Percentiles rank a stretch among this genome's conserved stretches.
phyloP scores from a whole-genome alignment of 495 filamentous ascomycete species.

The Rhypophila decipiens region DNA sequence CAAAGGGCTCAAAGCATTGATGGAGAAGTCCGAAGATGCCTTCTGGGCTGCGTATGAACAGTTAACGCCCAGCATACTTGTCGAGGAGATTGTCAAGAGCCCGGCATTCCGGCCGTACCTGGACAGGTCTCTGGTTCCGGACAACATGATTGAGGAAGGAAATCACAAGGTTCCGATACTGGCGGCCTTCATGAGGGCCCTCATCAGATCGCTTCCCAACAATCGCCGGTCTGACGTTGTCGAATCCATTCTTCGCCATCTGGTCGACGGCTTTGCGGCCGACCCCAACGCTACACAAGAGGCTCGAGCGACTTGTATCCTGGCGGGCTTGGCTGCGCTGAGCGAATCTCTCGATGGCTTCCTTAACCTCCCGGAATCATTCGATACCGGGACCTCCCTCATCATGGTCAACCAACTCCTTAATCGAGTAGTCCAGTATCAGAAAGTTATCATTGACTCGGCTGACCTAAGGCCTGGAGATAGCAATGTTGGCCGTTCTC shows the following conservation, averaged over 20 bases:
- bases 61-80: conserved; percentile 64
- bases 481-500: conserved; percentile 34
- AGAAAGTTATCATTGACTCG: conserved; percentile 36
- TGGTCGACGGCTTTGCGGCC: conserved; percentile 60
- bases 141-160: conserved; percentile 48
- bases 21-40: conserved; percentile 65
- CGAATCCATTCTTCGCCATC: conserved; percentile 59
- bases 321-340: conserved; percentile 41
- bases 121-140: conserved; percentile 46
- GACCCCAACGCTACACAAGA: conserved; percentile 26
- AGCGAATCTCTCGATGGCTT: conserved; percentile 40
- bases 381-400: conserved; percentile 41
- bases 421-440: conserved; percentile 42
- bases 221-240: conserved; percentile 66
- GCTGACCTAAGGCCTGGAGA: conserved; percentile 31
- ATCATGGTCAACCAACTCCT: conserved; percentile 48
- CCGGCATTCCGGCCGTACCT: conserved; percentile 59
- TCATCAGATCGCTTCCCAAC: conserved; percentile 68
- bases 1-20: conserved; percentile 56
- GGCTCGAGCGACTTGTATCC: conserved; percentile 37
- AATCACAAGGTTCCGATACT: conserved; percentile 50
- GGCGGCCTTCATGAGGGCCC: conserved; percentile 62
- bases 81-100: conserved; percentile 71
- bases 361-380: conserved; percentile 26
- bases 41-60: conserved; percentile 84